A percentile compares a stretch with the other conserved stretches of the same genome.
Evolutionary conservation across 306 rosid species (phyloP).

Genomic region (Rubus parviflorus): DNA sequence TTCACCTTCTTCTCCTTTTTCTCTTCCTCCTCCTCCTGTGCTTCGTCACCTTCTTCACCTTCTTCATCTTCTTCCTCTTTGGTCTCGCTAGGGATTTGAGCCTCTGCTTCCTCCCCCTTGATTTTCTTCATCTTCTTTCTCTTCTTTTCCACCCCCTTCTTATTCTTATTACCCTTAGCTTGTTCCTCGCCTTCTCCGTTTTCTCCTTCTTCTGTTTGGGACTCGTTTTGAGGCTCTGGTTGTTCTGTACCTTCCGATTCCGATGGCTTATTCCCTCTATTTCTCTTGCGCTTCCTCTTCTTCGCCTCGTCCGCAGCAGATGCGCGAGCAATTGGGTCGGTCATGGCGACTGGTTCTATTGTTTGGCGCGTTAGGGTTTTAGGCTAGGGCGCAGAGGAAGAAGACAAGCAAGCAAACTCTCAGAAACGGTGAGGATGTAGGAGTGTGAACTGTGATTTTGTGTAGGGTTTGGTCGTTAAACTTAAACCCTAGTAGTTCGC

Average conservation of each 20-base stretch:
- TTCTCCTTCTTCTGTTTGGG: background rate
- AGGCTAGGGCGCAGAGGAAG: background rate
- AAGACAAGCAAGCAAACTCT: background rate
- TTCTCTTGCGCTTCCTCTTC: conserved; percentile 60
- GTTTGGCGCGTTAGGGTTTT: background rate
- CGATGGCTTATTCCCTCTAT: conserved; percentile 36
- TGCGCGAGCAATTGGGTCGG: conserved; percentile 18
- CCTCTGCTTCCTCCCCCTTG: conserved; percentile 14
- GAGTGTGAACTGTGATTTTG: background rate
- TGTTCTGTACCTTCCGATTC: conserved; percentile 1
- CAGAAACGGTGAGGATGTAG: background rate
- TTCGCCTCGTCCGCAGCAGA: conserved; percentile 29
- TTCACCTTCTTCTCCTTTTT: conserved; percentile 25
- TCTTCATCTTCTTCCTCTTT: conserved; percentile 7
- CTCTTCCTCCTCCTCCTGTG: conserved; percentile 9
- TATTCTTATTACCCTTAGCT: background rate
- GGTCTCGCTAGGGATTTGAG: background rate
- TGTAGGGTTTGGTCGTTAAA: conserved; percentile 4
- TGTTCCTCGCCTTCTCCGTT: background rate
- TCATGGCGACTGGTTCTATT: conserved; percentile 36
- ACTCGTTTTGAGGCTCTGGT: background rate
- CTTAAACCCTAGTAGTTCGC: conserved; percentile 15
- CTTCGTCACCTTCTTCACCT: conserved; percentile 26
- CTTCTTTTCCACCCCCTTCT: conserved; percentile 12
- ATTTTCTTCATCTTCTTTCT: conserved; percentile 24